Conservation (phyloP, 2,329 filamentous ascomycete genomes). For the Aspergillus fijiensis region DNA sequence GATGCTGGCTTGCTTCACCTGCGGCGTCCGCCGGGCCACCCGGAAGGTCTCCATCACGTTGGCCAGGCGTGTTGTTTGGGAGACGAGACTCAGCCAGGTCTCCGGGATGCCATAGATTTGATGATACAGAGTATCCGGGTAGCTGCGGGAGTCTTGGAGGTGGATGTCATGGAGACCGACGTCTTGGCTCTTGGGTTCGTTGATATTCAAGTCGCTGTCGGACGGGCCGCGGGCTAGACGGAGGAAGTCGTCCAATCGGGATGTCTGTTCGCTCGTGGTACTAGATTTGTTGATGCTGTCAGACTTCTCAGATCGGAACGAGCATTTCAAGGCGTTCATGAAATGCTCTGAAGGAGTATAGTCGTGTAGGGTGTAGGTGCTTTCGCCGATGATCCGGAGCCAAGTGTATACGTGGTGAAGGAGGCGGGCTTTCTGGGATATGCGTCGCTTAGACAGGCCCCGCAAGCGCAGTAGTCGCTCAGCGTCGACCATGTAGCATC, state of each 20-base stretch:
- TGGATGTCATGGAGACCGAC: slow-evolving; percentile 42
- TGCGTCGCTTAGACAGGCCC: slow-evolving; percentile 35
- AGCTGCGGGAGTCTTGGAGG: slow-evolving; percentile 36
- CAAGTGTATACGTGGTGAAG: slow-evolving; percentile 43
- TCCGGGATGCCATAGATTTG: slow-evolving; percentile 47
- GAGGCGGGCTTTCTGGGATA: slow-evolving; percentile 39
- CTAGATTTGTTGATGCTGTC: neutral
- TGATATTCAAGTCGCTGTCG: slow-evolving; percentile 41
- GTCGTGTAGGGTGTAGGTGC: slow-evolving; percentile 34
- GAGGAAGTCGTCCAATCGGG: slow-evolving; percentile 42
- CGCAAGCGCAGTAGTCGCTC: slow-evolving; percentile 39
- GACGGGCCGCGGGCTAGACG: slow-evolving; percentile 34
- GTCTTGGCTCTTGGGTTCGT: slow-evolving; percentile 37
- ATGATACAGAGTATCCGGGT: slow-evolving; percentile 38
- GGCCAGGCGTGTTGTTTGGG: slow-evolving; percentile 46
- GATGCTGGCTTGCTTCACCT: slow-evolving; percentile 11
- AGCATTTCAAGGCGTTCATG: slow-evolving; percentile 19
- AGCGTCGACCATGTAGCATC: slow-evolving; percentile 40
- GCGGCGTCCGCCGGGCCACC: slow-evolving; percentile 17
- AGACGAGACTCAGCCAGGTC: slow-evolving; percentile 46
- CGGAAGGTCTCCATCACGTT: slow-evolving; percentile 36
- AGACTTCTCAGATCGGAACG: slow-evolving; percentile 4
- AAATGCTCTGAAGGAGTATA: slow-evolving; percentile 25
- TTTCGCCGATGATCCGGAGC: slow-evolving; percentile 39
- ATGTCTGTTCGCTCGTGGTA: slow-evolving; percentile 20